phyloP scores from a whole-genome alignment of 768 basidiomycete species.

The Auriscalpium microsporum region DNA sequence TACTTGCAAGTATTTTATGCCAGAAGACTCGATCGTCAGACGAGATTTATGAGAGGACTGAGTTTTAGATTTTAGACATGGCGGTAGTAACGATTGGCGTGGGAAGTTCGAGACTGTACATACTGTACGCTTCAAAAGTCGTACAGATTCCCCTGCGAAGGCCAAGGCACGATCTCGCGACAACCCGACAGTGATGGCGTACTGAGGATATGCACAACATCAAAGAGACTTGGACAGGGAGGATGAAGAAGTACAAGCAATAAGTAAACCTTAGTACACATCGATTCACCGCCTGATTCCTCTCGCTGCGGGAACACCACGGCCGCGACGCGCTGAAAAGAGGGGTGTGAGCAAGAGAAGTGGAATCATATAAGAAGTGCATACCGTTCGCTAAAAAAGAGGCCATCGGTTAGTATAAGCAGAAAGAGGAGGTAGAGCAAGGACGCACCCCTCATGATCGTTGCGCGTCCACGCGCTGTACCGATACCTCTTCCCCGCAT shows the following conservation, averaged over 20 bases:
- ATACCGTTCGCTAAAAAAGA: constrained; percentile 65
- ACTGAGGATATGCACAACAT: no score
- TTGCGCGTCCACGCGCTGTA: constrained; percentile 96
- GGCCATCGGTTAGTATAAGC: constrained; percentile 12
- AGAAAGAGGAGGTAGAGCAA: constrained; percentile 4
- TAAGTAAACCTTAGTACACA: background rate
- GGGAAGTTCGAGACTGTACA: no score
- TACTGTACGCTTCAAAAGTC: no score
- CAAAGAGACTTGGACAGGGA: background rate
- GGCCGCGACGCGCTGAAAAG: constrained; percentile 72
- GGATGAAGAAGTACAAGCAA: constrained; percentile 1
- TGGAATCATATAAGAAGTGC: constrained; percentile 11
- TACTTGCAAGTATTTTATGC: no score
- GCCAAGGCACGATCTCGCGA: no score
- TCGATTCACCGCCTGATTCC: constrained; percentile 68
- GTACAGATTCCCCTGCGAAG: no score
- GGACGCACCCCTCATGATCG: constrained; percentile 89
- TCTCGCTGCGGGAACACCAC: constrained; percentile 66
- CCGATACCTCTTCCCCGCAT: constrained; percentile 99
- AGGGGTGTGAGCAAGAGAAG: constrained; percentile 5
- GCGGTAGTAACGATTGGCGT: no score
- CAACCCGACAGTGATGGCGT: no score
- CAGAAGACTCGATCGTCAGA: no score
- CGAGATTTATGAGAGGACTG: no score
- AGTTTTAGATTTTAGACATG: no score